Percentiles rank a stretch among this genome's conserved stretches.
These are phyloP conservation scores for Pseudopyricularia javanii DNA, from an alignment of 2,329 filamentous ascomycete genomes.

Conservation along the genomic window DNA sequence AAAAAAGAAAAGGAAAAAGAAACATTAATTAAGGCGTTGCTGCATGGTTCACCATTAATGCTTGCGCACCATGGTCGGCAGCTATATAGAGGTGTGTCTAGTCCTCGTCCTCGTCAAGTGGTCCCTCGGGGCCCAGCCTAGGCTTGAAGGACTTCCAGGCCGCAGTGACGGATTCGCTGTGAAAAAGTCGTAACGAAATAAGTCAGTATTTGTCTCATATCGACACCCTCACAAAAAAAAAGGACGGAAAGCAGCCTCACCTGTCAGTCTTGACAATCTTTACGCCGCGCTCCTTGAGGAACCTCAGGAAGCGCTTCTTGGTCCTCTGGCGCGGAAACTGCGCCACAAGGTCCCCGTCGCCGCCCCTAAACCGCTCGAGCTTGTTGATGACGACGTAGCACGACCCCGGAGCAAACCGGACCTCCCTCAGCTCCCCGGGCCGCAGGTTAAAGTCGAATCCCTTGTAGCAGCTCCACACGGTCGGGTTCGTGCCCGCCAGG, in stretches of 20 bases:
- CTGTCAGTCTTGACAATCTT: conserved; percentile 22
- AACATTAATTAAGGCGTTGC: no score
- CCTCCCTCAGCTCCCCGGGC: conserved; percentile 30
- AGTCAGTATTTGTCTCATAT: not conserved
- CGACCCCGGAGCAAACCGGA: conserved; percentile 29
- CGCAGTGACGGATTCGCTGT: not conserved
- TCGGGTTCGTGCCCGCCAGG: conserved; percentile 28
- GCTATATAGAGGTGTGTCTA: not conserved
- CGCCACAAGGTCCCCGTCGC: conserved; percentile 34
- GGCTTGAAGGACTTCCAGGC: not conserved
- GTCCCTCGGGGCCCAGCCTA: not conserved
- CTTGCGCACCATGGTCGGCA: no score
- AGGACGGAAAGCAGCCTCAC: conserved; percentile 20
- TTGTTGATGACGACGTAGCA: conserved; percentile 29
- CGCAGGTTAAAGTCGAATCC: conserved; percentile 37
- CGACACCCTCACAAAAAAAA: not conserved
- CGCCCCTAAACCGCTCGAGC: conserved; percentile 15
- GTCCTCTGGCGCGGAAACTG: conserved; percentile 40
- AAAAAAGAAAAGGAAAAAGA: no score
- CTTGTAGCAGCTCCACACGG: conserved; percentile 35
- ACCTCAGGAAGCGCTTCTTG: conserved; percentile 36
- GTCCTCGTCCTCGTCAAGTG: not conserved
- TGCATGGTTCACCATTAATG: no score
- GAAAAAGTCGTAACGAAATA: not conserved
- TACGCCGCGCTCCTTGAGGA: conserved; percentile 30